phyloP scores from a whole-genome alignment of 2,329 filamentous ascomycete species.

The Fusarium fracticaudum region DNA sequence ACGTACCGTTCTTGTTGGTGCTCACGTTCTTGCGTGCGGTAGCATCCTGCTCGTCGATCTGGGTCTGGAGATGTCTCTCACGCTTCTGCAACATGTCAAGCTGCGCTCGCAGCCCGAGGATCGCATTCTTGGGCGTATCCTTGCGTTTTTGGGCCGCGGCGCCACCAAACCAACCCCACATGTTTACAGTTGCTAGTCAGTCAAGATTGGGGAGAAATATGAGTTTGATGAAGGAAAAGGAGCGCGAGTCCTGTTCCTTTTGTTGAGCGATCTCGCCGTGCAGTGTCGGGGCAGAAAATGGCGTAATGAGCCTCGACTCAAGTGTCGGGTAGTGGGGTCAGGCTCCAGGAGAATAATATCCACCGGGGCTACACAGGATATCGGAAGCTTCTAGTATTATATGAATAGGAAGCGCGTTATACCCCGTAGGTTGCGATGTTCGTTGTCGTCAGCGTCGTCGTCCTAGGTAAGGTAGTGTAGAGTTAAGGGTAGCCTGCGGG shows the following conservation, averaged over 20 bases:
- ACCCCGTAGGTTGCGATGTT: not conserved
- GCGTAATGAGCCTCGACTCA: conserved; percentile 37
- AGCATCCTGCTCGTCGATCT: conserved; percentile 92
- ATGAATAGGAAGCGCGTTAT: not conserved
- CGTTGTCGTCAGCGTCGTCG: conserved; percentile 35
- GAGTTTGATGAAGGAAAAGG: conserved; percentile 6
- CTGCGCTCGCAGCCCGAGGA: conserved; percentile 85
- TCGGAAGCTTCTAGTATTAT: not conserved
- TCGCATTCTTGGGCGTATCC: conserved; percentile 96
- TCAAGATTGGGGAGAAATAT: not conserved
- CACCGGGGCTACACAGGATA: not conserved
- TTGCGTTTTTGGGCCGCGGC: conserved; percentile 84
- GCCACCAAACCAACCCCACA: conserved; percentile 94
- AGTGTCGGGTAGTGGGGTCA: conserved; percentile 41
- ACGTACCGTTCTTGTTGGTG: conserved; percentile 89
- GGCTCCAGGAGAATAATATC: conserved; percentile 30
- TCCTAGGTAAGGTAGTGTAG: conserved; percentile 30
- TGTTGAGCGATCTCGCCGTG: conserved; percentile 2
- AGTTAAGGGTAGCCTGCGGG: conserved; percentile 37
- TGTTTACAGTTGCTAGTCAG: conserved; percentile 48
- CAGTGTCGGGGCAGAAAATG: conserved; percentile 33
- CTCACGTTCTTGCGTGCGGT: conserved; percentile 87
- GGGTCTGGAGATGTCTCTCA: conserved; percentile 87
- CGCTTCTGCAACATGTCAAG: conserved; percentile 98
- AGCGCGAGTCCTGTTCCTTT: conserved; percentile 25